Conservation (phyloP, 352 stramenopile species). For the Hyaloperonospora brassicae region DNA sequence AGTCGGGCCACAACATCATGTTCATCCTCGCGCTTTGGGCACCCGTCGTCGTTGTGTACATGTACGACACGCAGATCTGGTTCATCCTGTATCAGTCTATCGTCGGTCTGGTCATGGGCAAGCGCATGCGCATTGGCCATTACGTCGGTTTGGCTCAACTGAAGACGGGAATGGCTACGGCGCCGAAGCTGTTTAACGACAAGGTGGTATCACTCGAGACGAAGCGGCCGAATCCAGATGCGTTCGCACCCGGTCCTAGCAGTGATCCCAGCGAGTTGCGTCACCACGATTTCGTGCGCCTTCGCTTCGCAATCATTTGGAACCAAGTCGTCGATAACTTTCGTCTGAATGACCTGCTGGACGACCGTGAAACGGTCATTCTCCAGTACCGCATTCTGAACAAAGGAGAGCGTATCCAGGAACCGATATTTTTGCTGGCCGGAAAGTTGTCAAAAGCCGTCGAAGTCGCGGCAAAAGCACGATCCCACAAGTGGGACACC, state of each 20-base stretch:
- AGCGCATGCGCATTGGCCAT: slow-evolving; percentile 69
- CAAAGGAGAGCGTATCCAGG: slow-evolving; percentile 58
- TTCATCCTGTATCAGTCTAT: slow-evolving; percentile 78
- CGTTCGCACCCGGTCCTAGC: slow-evolving; percentile 8
- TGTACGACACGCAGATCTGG: slow-evolving; percentile 86
- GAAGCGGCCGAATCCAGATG: slow-evolving; percentile 26
- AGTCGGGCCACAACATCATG: slow-evolving; percentile 71
- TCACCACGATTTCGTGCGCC: slow-evolving; percentile 43
- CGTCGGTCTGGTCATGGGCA: slow-evolving; percentile 63
- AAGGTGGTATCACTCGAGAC: slow-evolving; percentile 47
- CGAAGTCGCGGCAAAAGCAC: slow-evolving; percentile 45
- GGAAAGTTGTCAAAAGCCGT: slow-evolving; percentile 64
- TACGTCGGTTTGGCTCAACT: slow-evolving; percentile 59
- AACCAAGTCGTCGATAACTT: slow-evolving; percentile 85
- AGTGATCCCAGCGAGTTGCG: slow-evolving; percentile 17
- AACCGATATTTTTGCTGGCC: slow-evolving; percentile 75
- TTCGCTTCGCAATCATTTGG: slow-evolving; percentile 83
- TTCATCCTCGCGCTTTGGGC: slow-evolving; percentile 75
- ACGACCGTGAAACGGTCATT: slow-evolving; percentile 79
- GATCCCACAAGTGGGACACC: slow-evolving; percentile 39
- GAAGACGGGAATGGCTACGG: slow-evolving; percentile 50
- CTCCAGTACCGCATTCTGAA: slow-evolving; percentile 75
- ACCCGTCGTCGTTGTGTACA: slow-evolving; percentile 75
- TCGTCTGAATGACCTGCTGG: slow-evolving; percentile 71
- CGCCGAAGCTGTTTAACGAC: slow-evolving; percentile 58